Conservation (phyloP, 495 filamentous ascomycete genomes). For the Ascodesmis nigricans region DNA sequence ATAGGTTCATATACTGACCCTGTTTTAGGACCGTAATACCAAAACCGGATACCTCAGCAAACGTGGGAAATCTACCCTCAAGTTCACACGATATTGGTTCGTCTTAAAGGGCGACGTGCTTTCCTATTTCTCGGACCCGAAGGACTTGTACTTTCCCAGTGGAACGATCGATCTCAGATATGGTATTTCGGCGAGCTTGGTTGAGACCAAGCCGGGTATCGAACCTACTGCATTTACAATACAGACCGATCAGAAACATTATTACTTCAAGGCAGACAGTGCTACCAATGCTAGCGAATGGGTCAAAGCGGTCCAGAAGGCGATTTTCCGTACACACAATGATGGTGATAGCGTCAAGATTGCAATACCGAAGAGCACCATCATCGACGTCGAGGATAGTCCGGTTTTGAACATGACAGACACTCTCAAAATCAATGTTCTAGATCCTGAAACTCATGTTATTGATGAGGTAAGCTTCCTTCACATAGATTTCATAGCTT, state of each 20-base stretch:
- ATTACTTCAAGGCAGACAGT: constrained; percentile 80
- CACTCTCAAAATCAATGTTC: constrained; percentile 77
- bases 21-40: constrained; percentile 42
- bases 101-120: constrained; percentile 83
- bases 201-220: constrained; percentile 36
- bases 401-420: constrained; percentile 82
- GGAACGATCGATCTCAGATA: constrained; percentile 86
- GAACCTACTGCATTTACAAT: constrained; percentile 54
- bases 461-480: constrained; percentile 60
- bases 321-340: constrained; percentile 89
- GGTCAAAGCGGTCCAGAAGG: constrained; percentile 82
- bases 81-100: constrained; percentile 91
- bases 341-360: constrained; percentile 96
- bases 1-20: not conserved
- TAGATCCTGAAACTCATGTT: constrained; percentile 81
- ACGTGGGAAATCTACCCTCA: constrained; percentile 70
- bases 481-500: not conserved
- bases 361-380: constrained; percentile 63
- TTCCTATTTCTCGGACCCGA: constrained; percentile 71
- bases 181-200: constrained; percentile 60
- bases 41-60: constrained; percentile 84
- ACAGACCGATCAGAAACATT: constrained; percentile 59
- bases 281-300: constrained; percentile 79
- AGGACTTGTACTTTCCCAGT: constrained; percentile 74
- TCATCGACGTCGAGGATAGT: constrained; percentile 83